Conservation (phyloP, 1,139 yeast genomes). For the Candida sp. region DNA sequence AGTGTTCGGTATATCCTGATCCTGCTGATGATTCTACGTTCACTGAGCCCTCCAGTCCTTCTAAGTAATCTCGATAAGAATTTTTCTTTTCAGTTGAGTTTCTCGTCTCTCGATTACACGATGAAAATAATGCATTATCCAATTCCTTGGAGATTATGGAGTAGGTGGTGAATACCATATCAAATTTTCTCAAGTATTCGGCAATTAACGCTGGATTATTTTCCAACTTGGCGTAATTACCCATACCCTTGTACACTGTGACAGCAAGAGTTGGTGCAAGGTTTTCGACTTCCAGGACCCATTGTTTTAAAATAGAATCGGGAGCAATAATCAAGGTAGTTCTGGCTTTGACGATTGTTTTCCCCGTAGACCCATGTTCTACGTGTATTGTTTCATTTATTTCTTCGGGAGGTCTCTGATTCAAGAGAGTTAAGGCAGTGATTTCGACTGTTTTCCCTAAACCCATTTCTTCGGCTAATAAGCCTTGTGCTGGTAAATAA, state of each 20-base stretch:
- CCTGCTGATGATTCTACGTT: not conserved
- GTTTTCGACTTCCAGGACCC: conserved; percentile 69
- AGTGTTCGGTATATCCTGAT: conserved; percentile 13
- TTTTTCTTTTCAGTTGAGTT: conserved; percentile 16
- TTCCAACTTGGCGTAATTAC: conserved; percentile 42
- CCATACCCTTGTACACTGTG: conserved; percentile 62
- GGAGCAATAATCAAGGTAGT: conserved; percentile 87
- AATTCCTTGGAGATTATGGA: conserved; percentile 65
- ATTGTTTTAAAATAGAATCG: conserved; percentile 74
- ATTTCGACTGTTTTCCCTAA: conserved; percentile 91
- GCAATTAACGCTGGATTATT: conserved; percentile 43
- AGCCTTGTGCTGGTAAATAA: conserved; percentile 53
- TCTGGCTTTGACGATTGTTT: conserved; percentile 51
- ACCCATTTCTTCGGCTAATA: conserved; percentile 95
- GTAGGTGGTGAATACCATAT: conserved; percentile 83
- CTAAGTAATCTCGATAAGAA: conserved; percentile 4
- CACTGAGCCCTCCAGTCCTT: not conserved
- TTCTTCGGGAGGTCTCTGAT: conserved; percentile 50
- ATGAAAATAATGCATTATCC: conserved; percentile 75
- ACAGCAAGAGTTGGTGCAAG: conserved; percentile 59
- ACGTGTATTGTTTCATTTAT: conserved; percentile 34
- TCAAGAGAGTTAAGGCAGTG: conserved; percentile 57
- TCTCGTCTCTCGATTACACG: conserved; percentile 55
- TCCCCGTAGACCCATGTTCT: conserved; percentile 30
- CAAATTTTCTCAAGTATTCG: conserved; percentile 51